Conservation (phyloP, 2,329 filamentous ascomycete species). For the Bimuria novae-zelandiae region DNA sequence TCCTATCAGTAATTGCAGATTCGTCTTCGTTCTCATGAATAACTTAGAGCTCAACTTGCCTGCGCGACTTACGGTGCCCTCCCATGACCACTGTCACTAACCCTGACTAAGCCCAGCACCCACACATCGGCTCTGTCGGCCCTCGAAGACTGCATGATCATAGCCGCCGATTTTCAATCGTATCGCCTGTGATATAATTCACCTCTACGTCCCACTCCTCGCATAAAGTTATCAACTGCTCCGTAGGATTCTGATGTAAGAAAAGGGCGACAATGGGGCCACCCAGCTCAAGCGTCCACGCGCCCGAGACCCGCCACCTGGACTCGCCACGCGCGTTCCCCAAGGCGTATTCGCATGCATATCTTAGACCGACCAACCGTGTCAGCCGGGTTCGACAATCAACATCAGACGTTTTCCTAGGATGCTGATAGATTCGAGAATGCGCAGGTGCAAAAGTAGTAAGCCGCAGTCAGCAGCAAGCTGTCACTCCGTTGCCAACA, state of each 20-base stretch:
- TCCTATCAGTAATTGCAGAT: too few relatives aligned
- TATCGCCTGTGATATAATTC: too few relatives aligned
- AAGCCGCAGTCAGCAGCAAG: constrained; percentile 34
- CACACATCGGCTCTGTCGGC: too few relatives aligned
- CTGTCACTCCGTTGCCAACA: constrained; percentile 6
- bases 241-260: constrained; percentile 10
- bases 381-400: constrained; percentile 8
- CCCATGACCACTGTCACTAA: too few relatives aligned
- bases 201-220: not conserved
- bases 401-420: not conserved
- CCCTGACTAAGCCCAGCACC: too few relatives aligned
- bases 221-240: not conserved
- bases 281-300: not conserved
- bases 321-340: constrained; percentile 5
- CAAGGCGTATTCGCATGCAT: not conserved
- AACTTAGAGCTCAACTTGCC: too few relatives aligned
- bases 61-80: too few relatives aligned
- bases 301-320: not conserved
- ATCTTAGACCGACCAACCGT: constrained; percentile 6
- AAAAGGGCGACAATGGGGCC: not conserved
- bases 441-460: constrained; percentile 27
- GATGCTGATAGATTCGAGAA: constrained; percentile 5
- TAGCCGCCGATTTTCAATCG: too few relatives aligned
- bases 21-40: too few relatives aligned
- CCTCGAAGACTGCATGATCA: too few relatives aligned